A percentile compares a stretch with the other conserved stretches of the same genome.
Conservation (phyloP, 306 rosid genomes). For the Heteromeles arbutifolia region DNA sequence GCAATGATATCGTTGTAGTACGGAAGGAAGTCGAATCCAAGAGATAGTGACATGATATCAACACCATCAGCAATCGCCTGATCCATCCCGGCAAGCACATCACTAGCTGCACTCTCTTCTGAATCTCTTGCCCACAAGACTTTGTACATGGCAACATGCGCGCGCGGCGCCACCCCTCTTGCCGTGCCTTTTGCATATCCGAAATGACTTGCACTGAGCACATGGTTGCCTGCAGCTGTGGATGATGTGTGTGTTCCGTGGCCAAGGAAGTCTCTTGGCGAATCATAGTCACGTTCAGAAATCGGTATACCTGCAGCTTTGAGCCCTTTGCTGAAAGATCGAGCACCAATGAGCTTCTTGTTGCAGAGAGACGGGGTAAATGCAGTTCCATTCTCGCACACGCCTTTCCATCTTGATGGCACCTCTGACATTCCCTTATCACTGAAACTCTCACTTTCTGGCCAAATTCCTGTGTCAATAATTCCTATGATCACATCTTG, state of each 20-base stretch:
- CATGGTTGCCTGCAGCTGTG: conserved; percentile 14
- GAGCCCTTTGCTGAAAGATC: conserved; percentile 4
- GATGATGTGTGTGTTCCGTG: conserved; percentile 29
- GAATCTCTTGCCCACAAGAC: background rate
- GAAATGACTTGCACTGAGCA: background rate
- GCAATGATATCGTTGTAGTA: background rate
- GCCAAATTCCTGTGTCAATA: conserved; percentile 19
- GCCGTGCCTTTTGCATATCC: conserved; percentile 12
- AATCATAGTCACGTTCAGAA: background rate
- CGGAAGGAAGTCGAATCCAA: background rate
- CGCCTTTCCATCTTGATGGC: conserved; percentile 18
- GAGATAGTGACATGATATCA: conserved; percentile 13
- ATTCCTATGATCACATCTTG: conserved; percentile 16
- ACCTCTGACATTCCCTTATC: conserved; percentile 9
- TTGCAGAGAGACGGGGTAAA: conserved; percentile 20
- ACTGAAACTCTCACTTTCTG: conserved; percentile 8
- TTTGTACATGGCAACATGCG: conserved; percentile 14
- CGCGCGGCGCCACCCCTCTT: conserved; percentile 10
- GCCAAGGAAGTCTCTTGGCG: conserved; percentile 2
- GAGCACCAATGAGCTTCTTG: conserved; percentile 19
- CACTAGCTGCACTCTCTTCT: background rate
- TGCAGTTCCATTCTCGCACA: conserved; percentile 3
- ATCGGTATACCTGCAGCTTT: background rate
- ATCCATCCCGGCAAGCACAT: conserved; percentile 13
- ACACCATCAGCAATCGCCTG: conserved; percentile 19